Evolutionary conservation across 805 yeast species (phyloP).

Genomic region (Ogataea paraovalis): DNA sequence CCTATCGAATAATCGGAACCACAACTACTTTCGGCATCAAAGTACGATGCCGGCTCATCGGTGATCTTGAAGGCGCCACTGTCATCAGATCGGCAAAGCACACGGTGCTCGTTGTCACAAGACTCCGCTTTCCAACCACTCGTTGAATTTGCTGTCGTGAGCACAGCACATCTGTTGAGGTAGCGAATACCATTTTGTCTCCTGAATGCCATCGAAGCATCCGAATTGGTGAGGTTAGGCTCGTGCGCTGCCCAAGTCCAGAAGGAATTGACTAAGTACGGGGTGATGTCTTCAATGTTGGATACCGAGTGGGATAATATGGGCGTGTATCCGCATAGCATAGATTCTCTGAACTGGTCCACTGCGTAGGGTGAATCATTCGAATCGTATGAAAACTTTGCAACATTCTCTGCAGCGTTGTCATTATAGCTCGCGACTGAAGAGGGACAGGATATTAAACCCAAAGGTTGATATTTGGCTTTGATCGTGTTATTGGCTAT

Average conservation of each 20-base stretch:
- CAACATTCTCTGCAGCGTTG: neutral
- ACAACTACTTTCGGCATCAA: conserved; percentile 35
- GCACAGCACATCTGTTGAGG: conserved; percentile 38
- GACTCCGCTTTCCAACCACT: conserved; percentile 62
- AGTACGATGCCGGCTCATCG: conserved; percentile 36
- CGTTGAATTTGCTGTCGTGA: conserved; percentile 20
- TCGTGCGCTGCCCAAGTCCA: conserved; percentile 78
- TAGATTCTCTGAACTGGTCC: conserved; percentile 33
- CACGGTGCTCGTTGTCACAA: conserved; percentile 52
- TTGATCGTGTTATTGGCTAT: conserved; percentile 9
- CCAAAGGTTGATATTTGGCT: neutral
- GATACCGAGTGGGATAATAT: conserved; percentile 42
- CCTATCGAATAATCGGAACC: conserved; percentile 35
- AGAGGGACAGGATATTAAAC: neutral
- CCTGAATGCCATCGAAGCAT: conserved; percentile 1
- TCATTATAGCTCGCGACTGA: neutral
- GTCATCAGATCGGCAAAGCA: conserved; percentile 51
- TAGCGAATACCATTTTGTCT: conserved; percentile 18
- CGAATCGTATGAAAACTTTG: conserved; percentile 35
- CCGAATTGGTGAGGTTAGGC: conserved; percentile 35
- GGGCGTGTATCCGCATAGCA: conserved; percentile 64
- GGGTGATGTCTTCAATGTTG: conserved; percentile 27
- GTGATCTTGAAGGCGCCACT: conserved; percentile 44
- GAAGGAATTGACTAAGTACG: conserved; percentile 33
- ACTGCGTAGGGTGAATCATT: conserved; percentile 35